Evolutionary conservation across 331 rosid genomes (phyloP).

Genomic region (Spiraea crenata): DNA sequence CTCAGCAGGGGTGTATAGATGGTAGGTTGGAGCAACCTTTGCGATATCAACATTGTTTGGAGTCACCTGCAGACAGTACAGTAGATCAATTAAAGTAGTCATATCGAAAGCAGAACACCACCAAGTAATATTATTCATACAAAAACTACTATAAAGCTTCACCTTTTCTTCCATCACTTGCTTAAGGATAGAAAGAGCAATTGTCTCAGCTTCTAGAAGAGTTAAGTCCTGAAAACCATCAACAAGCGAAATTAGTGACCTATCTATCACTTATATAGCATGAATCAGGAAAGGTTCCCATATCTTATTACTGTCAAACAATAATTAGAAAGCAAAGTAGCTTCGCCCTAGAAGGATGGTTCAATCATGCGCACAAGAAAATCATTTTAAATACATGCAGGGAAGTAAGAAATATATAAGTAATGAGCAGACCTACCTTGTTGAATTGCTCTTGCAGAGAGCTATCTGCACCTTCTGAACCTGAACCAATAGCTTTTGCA

Average conservation of each 20-base stretch:
- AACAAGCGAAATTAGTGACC: background rate
- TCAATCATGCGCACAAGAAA: slow-evolving; percentile 3
- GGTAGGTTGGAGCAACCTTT: slow-evolving; percentile 83
- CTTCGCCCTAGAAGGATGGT: background rate
- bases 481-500: slow-evolving; percentile 96
- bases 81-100: background rate
- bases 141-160: slow-evolving; percentile 6
- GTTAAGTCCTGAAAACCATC: slow-evolving; percentile 69
- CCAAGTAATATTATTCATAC: background rate
- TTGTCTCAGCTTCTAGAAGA: slow-evolving; percentile 92
- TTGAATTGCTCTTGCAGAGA: slow-evolving; percentile 92
- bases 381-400: background rate
- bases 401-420: background rate
- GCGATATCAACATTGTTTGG: slow-evolving; percentile 96
- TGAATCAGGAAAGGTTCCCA: background rate
- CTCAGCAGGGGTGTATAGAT: slow-evolving; percentile 81
- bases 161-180: slow-evolving; percentile 99
- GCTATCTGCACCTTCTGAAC: slow-evolving; percentile 94
- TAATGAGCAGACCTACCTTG: slow-evolving; percentile 52
- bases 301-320: slow-evolving; percentile 9
- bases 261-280: background rate
- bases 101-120: background rate
- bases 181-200: slow-evolving; percentile 93
- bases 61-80: slow-evolving; percentile 56
- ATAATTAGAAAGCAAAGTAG: background rate